Base-by-base conservation (phyloP, 1,284 basidiomycete genomes). In the Exsudoporus floridanus region DNA sequence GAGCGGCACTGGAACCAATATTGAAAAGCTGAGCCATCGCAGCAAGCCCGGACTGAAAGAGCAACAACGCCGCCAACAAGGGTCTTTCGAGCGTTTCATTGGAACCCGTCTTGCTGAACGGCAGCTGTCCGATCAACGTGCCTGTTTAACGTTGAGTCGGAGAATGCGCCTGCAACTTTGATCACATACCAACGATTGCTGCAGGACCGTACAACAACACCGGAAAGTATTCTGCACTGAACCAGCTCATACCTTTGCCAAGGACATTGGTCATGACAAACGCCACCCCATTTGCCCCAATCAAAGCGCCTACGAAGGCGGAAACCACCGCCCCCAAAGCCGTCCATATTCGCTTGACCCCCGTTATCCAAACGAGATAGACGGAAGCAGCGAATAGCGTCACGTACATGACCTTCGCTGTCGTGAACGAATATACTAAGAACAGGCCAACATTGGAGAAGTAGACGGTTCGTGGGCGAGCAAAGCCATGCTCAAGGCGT, bases 121-220 rank as follows among this genome's bases (percentile, higher is more conserved):
- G 65, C 18, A 81, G 67, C 61, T 88, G 85, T 1, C 80, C 80
- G 10, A 75, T 54, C 19, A 89, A 69, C 9, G 75, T 76, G 45
- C 84, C 85, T 86, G 55, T 37, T 49, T 42, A 39, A 6, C 6
- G 12, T 16, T 10, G 35, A 4, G 55, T 65, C 14, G 74, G 56
- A 35, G 53, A 33, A 31, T 7, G 19, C 6, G 27, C 18, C 4
- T 7, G n/a, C 9, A 34, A n/a, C 12, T 7, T 33, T n/a, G 30
- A 40, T n/a, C 14, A 69, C 76, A 31, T 60, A 85, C 86, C 86
- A 45, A 86, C 75, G 9, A 91, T 63, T 0, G 84, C 84, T 0
- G 90, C 80, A 25, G 93, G 91, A 2, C 79, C 88, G 65, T 93
- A 98, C n/a, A 97, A 72, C 12, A 82, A 63, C 5, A 95, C 61